Conservation (phyloP, 2,329 filamentous ascomycete genomes). For the Xylariales sp. region DNA sequence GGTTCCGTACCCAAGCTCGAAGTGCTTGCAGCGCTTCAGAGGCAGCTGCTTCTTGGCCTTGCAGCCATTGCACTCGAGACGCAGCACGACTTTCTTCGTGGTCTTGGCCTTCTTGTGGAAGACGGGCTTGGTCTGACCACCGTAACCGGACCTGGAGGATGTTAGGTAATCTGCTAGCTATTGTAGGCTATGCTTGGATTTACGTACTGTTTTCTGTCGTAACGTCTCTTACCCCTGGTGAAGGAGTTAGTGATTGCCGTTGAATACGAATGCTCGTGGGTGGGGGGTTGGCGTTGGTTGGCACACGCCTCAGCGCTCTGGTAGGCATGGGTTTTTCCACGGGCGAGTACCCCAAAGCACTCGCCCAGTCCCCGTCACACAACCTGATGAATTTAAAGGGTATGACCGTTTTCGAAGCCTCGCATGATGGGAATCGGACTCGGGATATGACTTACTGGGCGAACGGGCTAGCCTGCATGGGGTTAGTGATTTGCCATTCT, state of each 20-base stretch:
- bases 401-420: neutral
- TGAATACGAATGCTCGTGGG: neutral
- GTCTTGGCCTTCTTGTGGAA: constrained; percentile 99
- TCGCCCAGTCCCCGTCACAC: neutral
- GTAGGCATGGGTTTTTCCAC: neutral
- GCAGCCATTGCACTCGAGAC: constrained; percentile 97
- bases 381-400: neutral
- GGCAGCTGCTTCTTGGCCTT: constrained; percentile 98
- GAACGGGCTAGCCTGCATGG: constrained; percentile 37
- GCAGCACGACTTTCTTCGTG: constrained; percentile 99
- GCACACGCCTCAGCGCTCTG: neutral
- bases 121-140: constrained; percentile 99
- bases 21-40: constrained; percentile 99
- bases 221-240: constrained; percentile 38
- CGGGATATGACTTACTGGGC: constrained; percentile 37
- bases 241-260: constrained; percentile 20
- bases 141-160: constrained; percentile 50
- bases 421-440: constrained; percentile 1
- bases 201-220: constrained; percentile 37
- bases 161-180: no score
- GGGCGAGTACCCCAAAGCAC: neutral
- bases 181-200: no score
- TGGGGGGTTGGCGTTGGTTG: neutral
- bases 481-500: constrained; percentile 21
- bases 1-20: constrained; percentile 86